phyloP scores from a whole-genome alignment of 805 yeast species.

The Lipomyces spencermartinsiae region DNA sequence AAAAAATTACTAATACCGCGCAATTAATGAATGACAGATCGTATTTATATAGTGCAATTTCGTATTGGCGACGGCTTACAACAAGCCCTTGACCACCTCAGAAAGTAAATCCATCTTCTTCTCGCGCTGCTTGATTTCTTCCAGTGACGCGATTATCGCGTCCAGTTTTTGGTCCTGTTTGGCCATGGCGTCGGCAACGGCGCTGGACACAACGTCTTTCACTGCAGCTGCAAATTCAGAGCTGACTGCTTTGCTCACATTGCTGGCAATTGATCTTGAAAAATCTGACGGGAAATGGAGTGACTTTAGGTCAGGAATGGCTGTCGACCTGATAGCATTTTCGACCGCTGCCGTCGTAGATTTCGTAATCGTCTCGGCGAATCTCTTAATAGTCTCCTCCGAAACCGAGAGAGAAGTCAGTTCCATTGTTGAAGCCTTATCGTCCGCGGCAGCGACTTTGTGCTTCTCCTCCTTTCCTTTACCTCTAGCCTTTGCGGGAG shows the following conservation, averaged over 20 bases:
- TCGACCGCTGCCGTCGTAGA: constrained; percentile 14
- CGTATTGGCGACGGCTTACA: neutral
- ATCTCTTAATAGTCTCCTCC: constrained; percentile 8
- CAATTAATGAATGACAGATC: neutral
- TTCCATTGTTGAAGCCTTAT: neutral
- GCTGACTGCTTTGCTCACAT: neutral
- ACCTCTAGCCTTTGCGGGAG: constrained; percentile 16
- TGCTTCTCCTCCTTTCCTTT: constrained; percentile 9
- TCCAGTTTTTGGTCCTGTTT: constrained; percentile 13
- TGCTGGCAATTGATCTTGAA: neutral
- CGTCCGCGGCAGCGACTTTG: neutral
- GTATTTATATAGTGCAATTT: neutral
- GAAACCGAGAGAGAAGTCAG: neutral
- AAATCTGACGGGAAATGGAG: neutral
- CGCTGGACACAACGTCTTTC: constrained; percentile 2
- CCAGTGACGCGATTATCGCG: constrained; percentile 2
- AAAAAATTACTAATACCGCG: neutral
- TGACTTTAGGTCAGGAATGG: neutral
- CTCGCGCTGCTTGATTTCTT: constrained; percentile 11
- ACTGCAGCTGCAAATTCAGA: constrained; percentile 4
- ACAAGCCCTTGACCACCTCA: constrained; percentile 17
- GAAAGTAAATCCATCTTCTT: constrained; percentile 7
- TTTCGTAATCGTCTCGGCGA: constrained; percentile 6
- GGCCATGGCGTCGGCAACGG: constrained; percentile 3
- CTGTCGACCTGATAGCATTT: neutral